Evolutionary conservation across 1,284 basidiomycete species (phyloP), one percentile per base, ranked within the genome.

Genomic region (Ustilago hordei): DNA sequence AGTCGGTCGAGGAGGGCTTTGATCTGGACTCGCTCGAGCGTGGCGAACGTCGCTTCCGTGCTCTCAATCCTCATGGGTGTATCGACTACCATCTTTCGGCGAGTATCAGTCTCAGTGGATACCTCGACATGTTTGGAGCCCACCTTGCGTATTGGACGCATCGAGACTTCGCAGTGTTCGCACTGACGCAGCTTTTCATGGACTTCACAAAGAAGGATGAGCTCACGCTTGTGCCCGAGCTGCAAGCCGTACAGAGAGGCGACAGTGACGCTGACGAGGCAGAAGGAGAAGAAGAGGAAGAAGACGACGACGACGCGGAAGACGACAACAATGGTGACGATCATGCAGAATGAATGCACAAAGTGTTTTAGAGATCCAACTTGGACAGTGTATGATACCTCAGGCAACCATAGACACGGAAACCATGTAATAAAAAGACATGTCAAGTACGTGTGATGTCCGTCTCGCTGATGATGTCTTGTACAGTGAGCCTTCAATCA

Each of bases 141-240:
- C 83, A 84, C 54, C 68, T 82, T 48, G 64, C 70, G 32, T 85
- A 85, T 64, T 85, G 84, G 84, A 76, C 74, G 1, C 78, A 77
- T 53, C 54, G 64, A 8, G 57, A 75, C 31, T 84, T 85, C 55
- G 78, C 82, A 55, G 79, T 73, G 11, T 83, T 84, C 43, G 69
- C 83, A 2, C 62, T 85, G 11, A 72, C 75, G 3, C 82, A 84
- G 77, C 60, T 85, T 31, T 76, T 84, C 39, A 66, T 69, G 68
- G 77, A 79, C 23, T 78, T 69, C 11, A 70, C 56, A 3, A 60
- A 48, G 32, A 56, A 45, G n/a, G 64, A 65, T 8, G 60, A 58
- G 41, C 17, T 71, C 11, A 71, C 75, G 12, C 58, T 78, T 34
- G 70, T 78, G 19, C 75, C 75, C 0, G 52, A 70, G 15, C 43